Base-by-base conservation (phyloP, 371 early-diverging fungal genomes). In the Lichtheimia ornata region DNA sequence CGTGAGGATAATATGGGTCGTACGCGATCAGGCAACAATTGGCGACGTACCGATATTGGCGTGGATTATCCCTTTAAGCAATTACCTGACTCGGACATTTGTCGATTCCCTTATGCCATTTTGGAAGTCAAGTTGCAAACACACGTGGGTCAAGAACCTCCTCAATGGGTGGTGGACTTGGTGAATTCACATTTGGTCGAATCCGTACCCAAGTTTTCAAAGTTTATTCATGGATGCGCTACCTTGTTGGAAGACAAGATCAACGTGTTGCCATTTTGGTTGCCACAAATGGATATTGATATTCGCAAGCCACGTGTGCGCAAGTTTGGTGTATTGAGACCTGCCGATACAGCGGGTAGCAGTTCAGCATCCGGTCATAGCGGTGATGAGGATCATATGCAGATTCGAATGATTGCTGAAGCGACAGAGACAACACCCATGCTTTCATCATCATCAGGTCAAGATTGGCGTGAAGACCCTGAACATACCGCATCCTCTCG, bases 101-200 rank as follows among this genome's bases (percentile, higher is more conserved):
- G 90, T 59, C 84, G 91, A 30, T 99, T 99, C 85, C 99, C 99
- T 22, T 98, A 99, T 72, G 99, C 99, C 25, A 88, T 99, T 28
- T 82, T 99, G 17, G 99, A 99, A 74, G 96, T 99, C 64, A 99
- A 99, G 81, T 83, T 99, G 43, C 97, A 98, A 74, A 96, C 96
- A 1, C 88, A 93, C 49, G 84, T 90, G 13, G 99, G 99, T 22
- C 91, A 92, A 42, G 91, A 91, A 61, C 94, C 96, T 3, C 97
- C 98, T 5, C 86, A 90, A 61, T 99, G 99, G 99, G 97, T 99
- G 22, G 75, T 88, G 22, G 94, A 97, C 40, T 81, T 99, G 50
- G 88, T 97, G 67, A 88, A 93, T 52, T 89, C 91, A 54, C 91
- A 95, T 66, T 77, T 99, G 59, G 98, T 99, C 55, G 96, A 97